Evolutionary conservation across 2,329 filamentous ascomycete genomes (phyloP).

Genomic region (Pseudomassariella vexata): DNA sequence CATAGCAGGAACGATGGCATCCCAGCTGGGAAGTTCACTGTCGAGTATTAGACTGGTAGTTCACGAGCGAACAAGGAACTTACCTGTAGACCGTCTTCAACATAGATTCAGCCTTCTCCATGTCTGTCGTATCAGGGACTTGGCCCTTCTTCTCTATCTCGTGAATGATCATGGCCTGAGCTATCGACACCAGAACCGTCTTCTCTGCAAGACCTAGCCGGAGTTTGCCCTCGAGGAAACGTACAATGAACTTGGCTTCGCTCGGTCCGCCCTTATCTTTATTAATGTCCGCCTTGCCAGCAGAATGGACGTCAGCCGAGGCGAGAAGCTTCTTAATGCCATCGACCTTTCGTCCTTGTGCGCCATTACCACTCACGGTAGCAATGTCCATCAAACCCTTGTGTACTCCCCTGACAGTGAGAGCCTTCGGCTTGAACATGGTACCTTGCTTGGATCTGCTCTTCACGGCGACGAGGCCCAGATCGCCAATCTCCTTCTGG

Average conservation of each 20-base stretch:
- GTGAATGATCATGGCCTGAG: constrained; percentile 81
- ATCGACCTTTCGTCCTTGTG: constrained; percentile 86
- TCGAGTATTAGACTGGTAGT: constrained; percentile 27
- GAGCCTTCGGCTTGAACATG: constrained; percentile 94
- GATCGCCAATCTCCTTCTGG: constrained; percentile 92
- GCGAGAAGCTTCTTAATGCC: constrained; percentile 96
- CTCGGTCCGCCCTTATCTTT: constrained; percentile 91
- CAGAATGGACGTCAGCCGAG: constrained; percentile 68
- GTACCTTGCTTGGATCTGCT: constrained; percentile 92
- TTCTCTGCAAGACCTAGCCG: constrained; percentile 86
- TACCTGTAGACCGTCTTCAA: constrained; percentile 89
- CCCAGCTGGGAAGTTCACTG: constrained; percentile 93
- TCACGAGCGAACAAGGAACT: constrained; percentile 13
- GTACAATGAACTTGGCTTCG: constrained; percentile 89
- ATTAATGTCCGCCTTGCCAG: constrained; percentile 79
- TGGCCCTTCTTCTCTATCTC: constrained; percentile 68
- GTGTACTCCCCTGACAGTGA: constrained; percentile 83
- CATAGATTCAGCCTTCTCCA: constrained; percentile 77
- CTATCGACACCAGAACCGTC: constrained; percentile 83
- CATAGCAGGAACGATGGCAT: constrained; percentile 88
- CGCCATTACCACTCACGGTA: constrained; percentile 77
- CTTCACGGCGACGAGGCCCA: constrained; percentile 91
- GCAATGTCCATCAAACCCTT: constrained; percentile 85
- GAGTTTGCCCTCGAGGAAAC: constrained; percentile 91
- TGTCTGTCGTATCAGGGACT: constrained; percentile 65